Evolutionary conservation across 2,329 filamentous ascomycete species (phyloP).

Genomic region (Trichoderma endophyticum): DNA sequence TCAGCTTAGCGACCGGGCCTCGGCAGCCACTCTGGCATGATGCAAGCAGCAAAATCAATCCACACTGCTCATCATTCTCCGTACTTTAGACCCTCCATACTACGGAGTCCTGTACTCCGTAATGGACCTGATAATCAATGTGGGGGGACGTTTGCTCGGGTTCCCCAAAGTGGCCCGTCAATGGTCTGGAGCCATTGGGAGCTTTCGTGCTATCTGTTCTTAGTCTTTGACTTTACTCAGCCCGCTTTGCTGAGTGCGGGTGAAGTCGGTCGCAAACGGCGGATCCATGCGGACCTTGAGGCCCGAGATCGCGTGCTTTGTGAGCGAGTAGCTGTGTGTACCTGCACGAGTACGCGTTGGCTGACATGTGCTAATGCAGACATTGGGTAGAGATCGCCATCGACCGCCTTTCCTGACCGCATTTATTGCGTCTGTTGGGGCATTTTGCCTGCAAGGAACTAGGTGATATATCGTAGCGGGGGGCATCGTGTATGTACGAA

Average conservation of each 20-base stretch:
- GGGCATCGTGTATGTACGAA: background rate
- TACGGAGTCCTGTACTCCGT: background rate
- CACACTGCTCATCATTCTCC: background rate
- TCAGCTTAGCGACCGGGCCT: background rate
- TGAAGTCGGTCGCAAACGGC: background rate
- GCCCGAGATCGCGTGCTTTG: background rate
- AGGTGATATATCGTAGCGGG: background rate
- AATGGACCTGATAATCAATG: background rate
- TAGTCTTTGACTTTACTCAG: background rate
- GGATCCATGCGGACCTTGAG: background rate
- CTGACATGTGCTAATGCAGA: background rate
- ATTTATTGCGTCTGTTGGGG: constrained; percentile 8
- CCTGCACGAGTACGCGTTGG: background rate
- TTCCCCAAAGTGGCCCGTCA: background rate
- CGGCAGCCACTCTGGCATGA: background rate
- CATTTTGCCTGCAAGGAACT: background rate
- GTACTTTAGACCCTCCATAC: background rate
- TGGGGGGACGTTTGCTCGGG: background rate
- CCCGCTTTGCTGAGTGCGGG: background rate
- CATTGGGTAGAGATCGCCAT: constrained; percentile 2
- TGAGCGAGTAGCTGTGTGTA: background rate
- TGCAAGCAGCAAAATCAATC: background rate
- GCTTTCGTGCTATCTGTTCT: background rate
- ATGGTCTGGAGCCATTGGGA: background rate
- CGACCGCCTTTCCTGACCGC: constrained; percentile 16